phyloP scores from a whole-genome alignment of 2,329 filamentous ascomycete species.

The Ophiosphaerella herpotricha region DNA sequence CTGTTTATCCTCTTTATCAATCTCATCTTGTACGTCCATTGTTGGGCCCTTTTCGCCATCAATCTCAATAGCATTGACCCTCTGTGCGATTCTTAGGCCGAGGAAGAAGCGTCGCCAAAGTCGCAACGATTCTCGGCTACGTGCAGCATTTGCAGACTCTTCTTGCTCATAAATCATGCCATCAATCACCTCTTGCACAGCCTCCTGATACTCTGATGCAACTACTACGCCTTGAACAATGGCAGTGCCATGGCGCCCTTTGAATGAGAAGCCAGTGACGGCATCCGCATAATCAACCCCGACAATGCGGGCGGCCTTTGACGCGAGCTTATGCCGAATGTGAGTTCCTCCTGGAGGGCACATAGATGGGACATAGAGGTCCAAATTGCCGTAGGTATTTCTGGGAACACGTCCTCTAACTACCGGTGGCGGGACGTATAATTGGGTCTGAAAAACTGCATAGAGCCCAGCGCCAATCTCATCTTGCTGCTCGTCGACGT shows the following conservation, averaged over 20 bases:
- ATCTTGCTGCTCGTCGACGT: conserved; percentile 42
- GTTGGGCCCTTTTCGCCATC: conserved; percentile 35
- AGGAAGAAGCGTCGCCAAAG: conserved; percentile 65
- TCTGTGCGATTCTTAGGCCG: conserved; percentile 71
- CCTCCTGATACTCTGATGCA: conserved; percentile 71
- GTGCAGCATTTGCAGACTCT: conserved; percentile 63
- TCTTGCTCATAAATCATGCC: conserved; percentile 69
- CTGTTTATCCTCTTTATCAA: conserved; percentile 34
- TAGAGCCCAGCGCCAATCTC: conserved; percentile 61
- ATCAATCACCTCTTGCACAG: conserved; percentile 69
- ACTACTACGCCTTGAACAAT: conserved; percentile 79
- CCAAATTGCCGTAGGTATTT: conserved; percentile 66
- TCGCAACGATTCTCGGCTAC: conserved; percentile 55
- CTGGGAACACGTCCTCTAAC: conserved; percentile 70
- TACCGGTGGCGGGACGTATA: conserved; percentile 78
- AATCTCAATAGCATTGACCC: conserved; percentile 64
- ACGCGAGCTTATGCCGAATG: conserved; percentile 62
- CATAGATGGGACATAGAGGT: conserved; percentile 68
- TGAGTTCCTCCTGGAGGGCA: conserved; percentile 64
- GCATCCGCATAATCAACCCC: conserved; percentile 88
- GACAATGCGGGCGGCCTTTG: conserved; percentile 73
- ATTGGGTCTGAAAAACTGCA: conserved; percentile 65
- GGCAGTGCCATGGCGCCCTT: conserved; percentile 82
- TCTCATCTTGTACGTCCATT: conserved; percentile 37
- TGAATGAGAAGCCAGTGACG: conserved; percentile 87